Percentiles rank a stretch among this genome's conserved stretches.
Evolutionary conservation across 768 basidiomycete genomes (phyloP).

Genomic region (Lactarius psammicola): DNA sequence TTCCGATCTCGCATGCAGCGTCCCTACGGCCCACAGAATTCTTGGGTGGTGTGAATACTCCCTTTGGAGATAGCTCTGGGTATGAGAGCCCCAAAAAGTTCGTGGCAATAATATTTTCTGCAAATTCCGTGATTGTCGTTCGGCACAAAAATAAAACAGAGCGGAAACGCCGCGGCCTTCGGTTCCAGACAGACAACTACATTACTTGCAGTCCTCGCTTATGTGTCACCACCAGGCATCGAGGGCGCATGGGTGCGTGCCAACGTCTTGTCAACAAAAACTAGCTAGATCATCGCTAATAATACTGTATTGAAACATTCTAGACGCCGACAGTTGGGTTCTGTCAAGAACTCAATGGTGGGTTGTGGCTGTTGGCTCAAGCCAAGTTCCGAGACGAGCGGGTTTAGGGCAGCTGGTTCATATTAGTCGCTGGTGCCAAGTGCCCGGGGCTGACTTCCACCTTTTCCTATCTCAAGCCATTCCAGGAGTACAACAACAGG

Average conservation of each 20-base stretch:
- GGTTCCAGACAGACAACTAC: not conserved
- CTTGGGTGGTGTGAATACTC: slow-evolving; percentile 14
- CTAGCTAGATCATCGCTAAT: slow-evolving; percentile 12
- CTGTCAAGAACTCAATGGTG: slow-evolving; percentile 15
- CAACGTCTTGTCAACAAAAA: not conserved
- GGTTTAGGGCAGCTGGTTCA: slow-evolving; percentile 19
- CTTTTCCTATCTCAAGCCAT: slow-evolving; percentile 5
- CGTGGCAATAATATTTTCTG: not conserved
- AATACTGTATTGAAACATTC: not conserved
- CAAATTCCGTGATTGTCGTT: slow-evolving; percentile 17
- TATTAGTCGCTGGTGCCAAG: slow-evolving; percentile 21
- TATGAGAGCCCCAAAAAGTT: not conserved
- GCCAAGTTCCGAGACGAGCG: slow-evolving; percentile 24
- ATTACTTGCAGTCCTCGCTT: slow-evolving; percentile 8
- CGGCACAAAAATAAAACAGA: slow-evolving; percentile 8
- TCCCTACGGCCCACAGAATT: not conserved
- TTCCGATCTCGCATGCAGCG: slow-evolving; percentile 20
- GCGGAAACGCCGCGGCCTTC: slow-evolving; percentile 1
- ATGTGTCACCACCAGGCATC: slow-evolving; percentile 8
- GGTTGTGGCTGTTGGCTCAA: slow-evolving; percentile 5
- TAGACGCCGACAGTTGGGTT: slow-evolving; percentile 9
- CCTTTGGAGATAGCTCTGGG: not conserved
- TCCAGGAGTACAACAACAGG: not conserved
- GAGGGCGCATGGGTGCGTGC: not conserved
- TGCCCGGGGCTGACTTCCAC: not conserved